Evolutionary conservation across 768 basidiomycete species (phyloP).

Genomic region (Xerocomellus amylosporus): DNA sequence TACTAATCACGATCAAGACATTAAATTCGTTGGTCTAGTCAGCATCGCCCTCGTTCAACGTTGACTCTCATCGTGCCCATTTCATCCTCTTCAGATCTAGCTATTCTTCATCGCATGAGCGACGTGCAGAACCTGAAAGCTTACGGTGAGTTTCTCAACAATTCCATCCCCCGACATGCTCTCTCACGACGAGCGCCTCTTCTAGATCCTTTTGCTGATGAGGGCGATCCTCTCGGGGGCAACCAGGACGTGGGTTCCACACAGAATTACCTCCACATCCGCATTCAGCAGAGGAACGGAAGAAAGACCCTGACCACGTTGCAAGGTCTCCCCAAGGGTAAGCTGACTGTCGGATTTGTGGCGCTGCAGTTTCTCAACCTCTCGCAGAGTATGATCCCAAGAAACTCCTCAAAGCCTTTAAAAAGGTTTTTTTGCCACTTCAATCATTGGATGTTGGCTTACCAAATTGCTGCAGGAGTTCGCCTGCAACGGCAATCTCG

Average conservation of each 20-base stretch:
- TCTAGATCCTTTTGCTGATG: conserved; percentile 94
- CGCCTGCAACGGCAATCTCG: conserved; percentile 96
- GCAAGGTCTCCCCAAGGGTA: conserved; percentile 90
- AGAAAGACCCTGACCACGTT: conserved; percentile 97
- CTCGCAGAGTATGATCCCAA: conserved; percentile 90
- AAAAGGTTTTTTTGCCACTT: conserved; percentile 64
- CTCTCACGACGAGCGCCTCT: conserved; percentile 16
- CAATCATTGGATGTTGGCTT: conserved; percentile 2
- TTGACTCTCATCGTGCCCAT: conserved; percentile 34
- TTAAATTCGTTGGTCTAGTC: conserved; percentile 25
- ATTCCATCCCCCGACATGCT: neutral
- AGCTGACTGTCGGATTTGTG: conserved; percentile 21
- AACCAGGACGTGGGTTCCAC: conserved; percentile 76
- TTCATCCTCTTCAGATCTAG: conserved; percentile 46
- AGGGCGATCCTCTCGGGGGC: conserved; percentile 77
- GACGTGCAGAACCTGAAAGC: conserved; percentile 86
- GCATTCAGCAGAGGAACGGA: conserved; percentile 99
- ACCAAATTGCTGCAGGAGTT: conserved; percentile 64
- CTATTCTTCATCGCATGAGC: conserved; percentile 70
- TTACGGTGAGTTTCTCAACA: conserved; percentile 51
- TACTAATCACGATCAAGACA: conserved; percentile 22
- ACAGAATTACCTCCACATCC: conserved; percentile 87
- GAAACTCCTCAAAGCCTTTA: conserved; percentile 98
- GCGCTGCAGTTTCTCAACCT: conserved; percentile 16
- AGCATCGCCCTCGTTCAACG: conserved; percentile 15